Base-by-base conservation (phyloP, 257 asterid genomes). In the Striga asiatica region DNA sequence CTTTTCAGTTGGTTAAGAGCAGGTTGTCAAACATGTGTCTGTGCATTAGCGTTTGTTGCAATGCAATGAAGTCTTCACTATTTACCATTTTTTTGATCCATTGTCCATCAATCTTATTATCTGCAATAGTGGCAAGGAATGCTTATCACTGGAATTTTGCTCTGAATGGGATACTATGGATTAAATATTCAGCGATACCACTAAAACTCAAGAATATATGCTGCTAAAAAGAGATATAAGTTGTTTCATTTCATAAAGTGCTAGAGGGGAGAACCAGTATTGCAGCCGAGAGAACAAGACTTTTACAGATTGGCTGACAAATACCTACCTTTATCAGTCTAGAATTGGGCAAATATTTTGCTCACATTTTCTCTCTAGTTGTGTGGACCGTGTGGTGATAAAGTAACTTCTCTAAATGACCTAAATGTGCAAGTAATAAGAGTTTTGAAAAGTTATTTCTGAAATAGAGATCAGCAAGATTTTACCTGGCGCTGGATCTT, bases 21-120 rank as follows among this genome's bases (percentile, higher is more conserved):
- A 24, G 58, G 34, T 48, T 58, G 16, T 65, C 21, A 8, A 42
- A 12, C 45, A 5, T 39, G 65, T 27, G 21, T 59, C 54, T 67
- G 18, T 41, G 50, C 28, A 38, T 63, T 24, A 19, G 16, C 8
- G 20, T 18, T 43, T 43, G 50, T 5, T 43, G 17, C 21, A 37
- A 21, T 23, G 39, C 56, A 49, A 38, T 43, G 63, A 35, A 34
- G 21, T 23, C 28, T 16, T 25, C 42, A 10, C 13, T 20, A 14
- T n/a, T 34, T 20, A 23, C 13, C 24, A 6, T 39, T 39, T 3
- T n/a, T 39, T 56, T n/a, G 50, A 55, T 43, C 13, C 11, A 27
- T 28, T 17, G 11, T 29, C 41, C 32, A 41, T 25, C 31, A 29
- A 3, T 29, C 55, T 60, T 29, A 47, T n/a, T 16, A 38, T 27